These are phyloP conservation scores for Penicillium angulare DNA, from an alignment of 495 filamentous ascomycete genomes.

Conservation along the genomic window DNA sequence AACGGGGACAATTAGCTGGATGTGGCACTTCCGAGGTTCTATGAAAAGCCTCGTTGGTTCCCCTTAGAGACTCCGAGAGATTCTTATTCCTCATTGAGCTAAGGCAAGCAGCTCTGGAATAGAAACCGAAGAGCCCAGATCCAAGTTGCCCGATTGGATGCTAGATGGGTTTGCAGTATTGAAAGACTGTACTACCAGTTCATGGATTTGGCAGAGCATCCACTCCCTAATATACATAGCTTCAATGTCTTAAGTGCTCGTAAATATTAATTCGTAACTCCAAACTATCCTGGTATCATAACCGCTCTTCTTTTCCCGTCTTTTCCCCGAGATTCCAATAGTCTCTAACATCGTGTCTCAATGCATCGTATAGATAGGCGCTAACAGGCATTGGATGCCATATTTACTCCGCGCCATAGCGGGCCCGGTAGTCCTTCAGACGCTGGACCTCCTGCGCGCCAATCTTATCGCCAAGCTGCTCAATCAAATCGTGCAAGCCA, in stretches of 20 bases:
- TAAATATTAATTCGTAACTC: slow-evolving; percentile 12
- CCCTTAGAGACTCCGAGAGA: neutral
- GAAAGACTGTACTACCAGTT: slow-evolving; percentile 1
- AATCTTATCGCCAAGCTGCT: slow-evolving; percentile 47
- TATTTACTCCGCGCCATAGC: slow-evolving; percentile 55
- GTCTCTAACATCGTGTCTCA: slow-evolving; percentile 22
- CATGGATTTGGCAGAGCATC: neutral
- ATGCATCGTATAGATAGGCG: slow-evolving; percentile 2
- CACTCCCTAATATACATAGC: neutral
- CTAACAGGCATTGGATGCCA: too few species aligned
- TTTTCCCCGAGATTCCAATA: too few species aligned
- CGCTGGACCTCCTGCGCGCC: slow-evolving; percentile 62
- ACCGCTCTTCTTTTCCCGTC: slow-evolving; percentile 1
- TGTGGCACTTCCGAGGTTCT: neutral
- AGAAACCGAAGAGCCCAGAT: neutral
- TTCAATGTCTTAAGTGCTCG: neutral
- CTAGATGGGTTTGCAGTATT: neutral
- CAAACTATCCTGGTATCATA: slow-evolving; percentile 24
- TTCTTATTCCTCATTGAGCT: too few species aligned
- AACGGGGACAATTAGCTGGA: slow-evolving; percentile 5
- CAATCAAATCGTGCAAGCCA: slow-evolving; percentile 75
- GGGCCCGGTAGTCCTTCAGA: slow-evolving; percentile 74
- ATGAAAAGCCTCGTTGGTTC: neutral
- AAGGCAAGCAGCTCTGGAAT: neutral
- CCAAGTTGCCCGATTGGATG: neutral